Evolutionary conservation across 1,284 basidiomycete genomes (phyloP), one percentile per base, ranked within the genome.

Genomic region (Tilletia caries): DNA sequence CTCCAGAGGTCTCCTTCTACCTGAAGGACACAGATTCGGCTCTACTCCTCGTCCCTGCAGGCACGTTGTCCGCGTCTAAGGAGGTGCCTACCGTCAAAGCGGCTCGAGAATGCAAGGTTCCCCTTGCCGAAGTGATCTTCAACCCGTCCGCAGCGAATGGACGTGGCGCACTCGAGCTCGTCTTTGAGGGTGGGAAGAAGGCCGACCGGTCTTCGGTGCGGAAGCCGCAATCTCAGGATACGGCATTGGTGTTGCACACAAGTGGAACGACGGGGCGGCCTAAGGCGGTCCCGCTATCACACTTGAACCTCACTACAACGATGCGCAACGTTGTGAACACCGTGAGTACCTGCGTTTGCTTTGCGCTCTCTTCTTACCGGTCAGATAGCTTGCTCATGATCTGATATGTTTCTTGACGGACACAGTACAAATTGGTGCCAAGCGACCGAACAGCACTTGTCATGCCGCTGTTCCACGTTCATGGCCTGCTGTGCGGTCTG

Each of bases 391-490:
- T n/a, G n/a, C n/a, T n/a, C n/a, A n/a, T n/a, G n/a, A n/a, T n/a
- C 27, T 50, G 27, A 52, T 10, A n/a, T 3, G 50, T 8, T 52
- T n/a, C 50, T 23, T 29, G 10, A 10, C 27, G 50, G 8, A 20
- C 34, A 5, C 37, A 65, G 64, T 90, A 89, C 86, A 85, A 86
- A 60, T 85, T 90, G n/a, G 83, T 84, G 8, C 75, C 81, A 0
- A 29, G 54, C 2, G 85, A 86, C 73, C 78, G 84, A n/a, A 84
- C 84, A 12, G 86, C 84, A 75, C 82, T 86, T 33, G 89, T 90
- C 85, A 90, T 90, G 89, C 89, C 89, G 33, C 85, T 89, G 37
- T 90, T 89, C 84, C 89, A 89, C 75, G 88, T 89, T 23, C 88
- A 89, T 67, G 89, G 89, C 43, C 87, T 89, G 58, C 86, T 89